Evolutionary conservation across 2,329 filamentous ascomycete genomes (phyloP).

Genomic region (Paracamarosporium sp.): DNA sequence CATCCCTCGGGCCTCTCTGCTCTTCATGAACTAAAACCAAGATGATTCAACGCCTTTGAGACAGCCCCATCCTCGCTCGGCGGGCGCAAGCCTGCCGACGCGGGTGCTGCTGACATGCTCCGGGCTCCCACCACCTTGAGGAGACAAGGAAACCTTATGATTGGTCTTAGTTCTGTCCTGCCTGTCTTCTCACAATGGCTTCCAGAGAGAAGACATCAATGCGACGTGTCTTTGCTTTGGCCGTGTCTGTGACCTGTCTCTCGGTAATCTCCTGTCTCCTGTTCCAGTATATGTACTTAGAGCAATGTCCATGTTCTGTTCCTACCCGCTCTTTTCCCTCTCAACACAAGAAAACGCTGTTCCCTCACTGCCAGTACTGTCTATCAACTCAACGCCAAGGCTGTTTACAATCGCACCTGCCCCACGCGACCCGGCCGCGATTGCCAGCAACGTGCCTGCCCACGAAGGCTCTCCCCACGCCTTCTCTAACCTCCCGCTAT

Average conservation of each 20-base stretch:
- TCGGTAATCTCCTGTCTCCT: neutral
- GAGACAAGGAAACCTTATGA: constrained; percentile 54
- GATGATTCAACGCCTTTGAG: constrained; percentile 73
- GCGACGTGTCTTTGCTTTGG: neutral
- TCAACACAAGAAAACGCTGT: no score
- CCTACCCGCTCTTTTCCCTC: neutral
- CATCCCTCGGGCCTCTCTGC: constrained; percentile 26
- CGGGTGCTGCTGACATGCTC: constrained; percentile 59
- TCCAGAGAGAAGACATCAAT: neutral
- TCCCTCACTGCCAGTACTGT: neutral
- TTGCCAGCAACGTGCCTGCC: constrained; percentile 8
- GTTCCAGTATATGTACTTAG: constrained; percentile 1
- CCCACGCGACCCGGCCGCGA: neutral
- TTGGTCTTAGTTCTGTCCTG: constrained; percentile 49
- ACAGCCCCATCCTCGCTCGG: constrained; percentile 62
- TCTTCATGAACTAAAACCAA: constrained; percentile 79
- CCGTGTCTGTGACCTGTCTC: neutral
- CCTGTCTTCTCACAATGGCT: neutral
- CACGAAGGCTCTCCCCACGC: neutral
- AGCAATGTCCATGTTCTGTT: neutral
- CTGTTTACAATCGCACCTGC: neutral
- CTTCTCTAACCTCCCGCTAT: constrained; percentile 1
- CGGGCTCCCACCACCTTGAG: constrained; percentile 55
- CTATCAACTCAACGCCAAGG: neutral
- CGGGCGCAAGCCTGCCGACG: constrained; percentile 54